Conservation (phyloP, 371 early-diverging fungal species). For the Phascolomyces articulosus region DNA sequence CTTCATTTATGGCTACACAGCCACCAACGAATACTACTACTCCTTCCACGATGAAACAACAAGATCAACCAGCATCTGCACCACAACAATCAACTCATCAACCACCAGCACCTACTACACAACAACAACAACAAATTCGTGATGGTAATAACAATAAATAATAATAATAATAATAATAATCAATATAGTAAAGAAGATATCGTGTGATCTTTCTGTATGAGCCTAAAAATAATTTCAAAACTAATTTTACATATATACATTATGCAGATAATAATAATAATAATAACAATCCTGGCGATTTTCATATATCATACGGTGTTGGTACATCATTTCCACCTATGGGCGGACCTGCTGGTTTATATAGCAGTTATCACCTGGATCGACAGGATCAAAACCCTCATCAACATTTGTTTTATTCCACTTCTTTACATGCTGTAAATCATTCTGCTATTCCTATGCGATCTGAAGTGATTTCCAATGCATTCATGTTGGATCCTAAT, state of each 20-base stretch:
- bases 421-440: conserved; percentile 31
- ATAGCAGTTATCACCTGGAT: conserved; percentile 19
- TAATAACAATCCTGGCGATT: conserved; percentile 6
- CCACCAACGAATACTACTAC: too few species aligned
- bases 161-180: too few species aligned
- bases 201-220: too few species aligned
- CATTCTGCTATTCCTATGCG: conserved; percentile 24
- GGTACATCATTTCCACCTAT: conserved; percentile 6
- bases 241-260: neutral
- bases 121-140: neutral
- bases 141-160: neutral
- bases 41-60: neutral
- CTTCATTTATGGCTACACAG: too few species aligned
- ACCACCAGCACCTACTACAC: neutral
- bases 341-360: conserved; percentile 2
- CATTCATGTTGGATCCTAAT: conserved; percentile 33
- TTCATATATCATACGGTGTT: neutral
- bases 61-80: neutral
- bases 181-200: too few species aligned
- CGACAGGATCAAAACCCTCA: conserved; percentile 51
- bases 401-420: conserved; percentile 31
- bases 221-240: neutral
- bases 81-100: neutral
- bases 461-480: conserved; percentile 23
- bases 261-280: too few species aligned